Base-by-base conservation (phyloP, 1,284 basidiomycete species). In the Ceratobasidium theobromae region DNA sequence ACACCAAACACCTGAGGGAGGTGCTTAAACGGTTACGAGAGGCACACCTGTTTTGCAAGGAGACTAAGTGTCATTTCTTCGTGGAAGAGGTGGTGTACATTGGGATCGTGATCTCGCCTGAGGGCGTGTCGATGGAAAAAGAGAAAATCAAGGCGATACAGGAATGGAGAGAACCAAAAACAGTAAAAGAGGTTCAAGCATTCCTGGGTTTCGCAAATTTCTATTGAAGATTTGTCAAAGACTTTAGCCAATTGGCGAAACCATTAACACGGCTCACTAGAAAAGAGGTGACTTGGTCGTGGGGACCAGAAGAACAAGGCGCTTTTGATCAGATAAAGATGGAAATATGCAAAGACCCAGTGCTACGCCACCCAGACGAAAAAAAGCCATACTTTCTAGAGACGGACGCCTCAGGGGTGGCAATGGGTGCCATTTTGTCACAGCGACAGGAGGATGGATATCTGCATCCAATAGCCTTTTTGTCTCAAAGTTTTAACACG, bases 31-130 rank as follows among this genome's bases (percentile, higher is more conserved):
- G 57, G 1, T 30, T 65, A 2, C 18, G 30, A 14, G 28, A 51
- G 8, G 25, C 60, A n/a, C 1, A 57, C 1, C 52, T 67, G 0
- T 64, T n/a, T n/a, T 33, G 35, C 9, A 55, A 57, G 9, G 23
- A 21, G 8, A 9, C 33, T 3, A 69, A 69, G 38, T 64, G 65
- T 48, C 9, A 30, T 16, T 69, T 69, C 30, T 0, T 74, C 74
- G 73, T 53, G 14, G 33, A 25, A 4, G 8, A 3, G 8, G 51
- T 53, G 11, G n/a, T 2, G 3, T 53, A 33, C 30, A 28, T 53
- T 32, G 51, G 51, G 3, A 9, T 53, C 8, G 51, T 53, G 11
- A 53, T 53, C 30, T 32, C 51, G 16, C 51, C 51, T 32, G 25
- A 53, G 4, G 51, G 51, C 25, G 33, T 53, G 2, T 53, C 51